A percentile compares a stretch with the other conserved stretches of the same genome.
Evolutionary conservation across 768 basidiomycete species (phyloP).

Genomic region (Lentinula detonsa): DNA sequence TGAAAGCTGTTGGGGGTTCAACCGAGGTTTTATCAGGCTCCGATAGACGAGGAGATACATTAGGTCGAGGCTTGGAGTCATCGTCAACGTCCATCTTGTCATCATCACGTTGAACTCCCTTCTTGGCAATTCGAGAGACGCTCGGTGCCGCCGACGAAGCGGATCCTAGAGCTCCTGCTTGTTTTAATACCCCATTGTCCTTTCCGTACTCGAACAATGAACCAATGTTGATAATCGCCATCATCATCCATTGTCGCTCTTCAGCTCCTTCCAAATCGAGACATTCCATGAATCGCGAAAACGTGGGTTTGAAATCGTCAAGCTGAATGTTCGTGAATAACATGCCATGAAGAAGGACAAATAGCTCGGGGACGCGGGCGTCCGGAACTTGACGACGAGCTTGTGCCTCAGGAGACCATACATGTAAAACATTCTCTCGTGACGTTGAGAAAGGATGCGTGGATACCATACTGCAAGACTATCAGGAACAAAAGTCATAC

Average conservation of each 20-base stretch:
- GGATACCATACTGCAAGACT: conserved; percentile 70
- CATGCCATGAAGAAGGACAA: conserved; percentile 94
- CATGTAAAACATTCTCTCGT: conserved; percentile 80
- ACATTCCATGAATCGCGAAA: conserved; percentile 83
- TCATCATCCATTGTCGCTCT: conserved; percentile 94
- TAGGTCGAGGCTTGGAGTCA: conserved; percentile 16
- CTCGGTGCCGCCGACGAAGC: background rate
- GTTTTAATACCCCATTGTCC: conserved; percentile 62
- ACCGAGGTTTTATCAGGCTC: conserved; percentile 21
- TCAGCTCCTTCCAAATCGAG: conserved; percentile 76
- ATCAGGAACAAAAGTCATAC: background rate
- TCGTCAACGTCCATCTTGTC: conserved; percentile 16
- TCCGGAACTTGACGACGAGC: conserved; percentile 73
- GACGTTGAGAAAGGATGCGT: conserved; percentile 83
- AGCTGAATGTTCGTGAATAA: conserved; percentile 93
- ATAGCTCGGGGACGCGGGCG: conserved; percentile 68
- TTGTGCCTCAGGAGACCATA: conserved; percentile 81
- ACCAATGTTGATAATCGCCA: conserved; percentile 81
- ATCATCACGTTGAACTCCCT: conserved; percentile 6
- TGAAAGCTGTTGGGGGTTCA: conserved; percentile 62
- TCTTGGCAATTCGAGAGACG: background rate
- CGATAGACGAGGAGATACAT: conserved; percentile 17
- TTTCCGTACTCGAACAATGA: conserved; percentile 87
- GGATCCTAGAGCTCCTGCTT: conserved; percentile 36
- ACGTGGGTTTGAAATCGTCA: conserved; percentile 80